A percentile compares a stretch with the other conserved stretches of the same genome.
These are phyloP conservation scores for Cercospora sp. DNA, from an alignment of 2,329 filamentous ascomycete species.

Conservation along the genomic window DNA sequence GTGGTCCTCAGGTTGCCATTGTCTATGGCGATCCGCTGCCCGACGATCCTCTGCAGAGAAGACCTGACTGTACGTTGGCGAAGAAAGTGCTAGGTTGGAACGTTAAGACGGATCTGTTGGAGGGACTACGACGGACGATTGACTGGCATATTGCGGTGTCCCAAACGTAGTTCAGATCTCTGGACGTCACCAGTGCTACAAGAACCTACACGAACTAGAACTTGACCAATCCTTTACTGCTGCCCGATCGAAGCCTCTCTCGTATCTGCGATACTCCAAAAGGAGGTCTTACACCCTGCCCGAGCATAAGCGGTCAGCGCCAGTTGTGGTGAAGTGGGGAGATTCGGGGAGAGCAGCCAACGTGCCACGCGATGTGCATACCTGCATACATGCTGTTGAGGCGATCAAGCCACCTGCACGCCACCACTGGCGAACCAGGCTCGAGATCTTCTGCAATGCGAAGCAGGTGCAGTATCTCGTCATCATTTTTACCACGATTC, in stretches of 20 bases:
- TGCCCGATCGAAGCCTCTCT: no score
- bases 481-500: no score
- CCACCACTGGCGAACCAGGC: not conserved
- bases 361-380: not conserved
- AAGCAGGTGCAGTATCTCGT: no score
- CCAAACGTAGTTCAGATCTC: not conserved
- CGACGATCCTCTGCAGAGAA: not conserved
- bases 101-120: not conserved
- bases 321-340: not conserved
- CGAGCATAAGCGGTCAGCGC: not conserved
- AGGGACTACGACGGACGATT: not conserved
- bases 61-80: not conserved
- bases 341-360: not conserved
- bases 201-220: no score
- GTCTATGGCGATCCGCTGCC: not conserved
- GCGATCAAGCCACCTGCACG: not conserved
- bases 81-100: not conserved
- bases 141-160: not conserved
- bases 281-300: not conserved
- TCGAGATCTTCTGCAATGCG: not conserved
- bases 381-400: not conserved
- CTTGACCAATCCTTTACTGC: no score
- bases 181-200: not conserved
- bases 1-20: not conserved
- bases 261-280: no score